Conservation (phyloP, 2,329 filamentous ascomycete species). For the Curvularia hawaiiensis region DNA sequence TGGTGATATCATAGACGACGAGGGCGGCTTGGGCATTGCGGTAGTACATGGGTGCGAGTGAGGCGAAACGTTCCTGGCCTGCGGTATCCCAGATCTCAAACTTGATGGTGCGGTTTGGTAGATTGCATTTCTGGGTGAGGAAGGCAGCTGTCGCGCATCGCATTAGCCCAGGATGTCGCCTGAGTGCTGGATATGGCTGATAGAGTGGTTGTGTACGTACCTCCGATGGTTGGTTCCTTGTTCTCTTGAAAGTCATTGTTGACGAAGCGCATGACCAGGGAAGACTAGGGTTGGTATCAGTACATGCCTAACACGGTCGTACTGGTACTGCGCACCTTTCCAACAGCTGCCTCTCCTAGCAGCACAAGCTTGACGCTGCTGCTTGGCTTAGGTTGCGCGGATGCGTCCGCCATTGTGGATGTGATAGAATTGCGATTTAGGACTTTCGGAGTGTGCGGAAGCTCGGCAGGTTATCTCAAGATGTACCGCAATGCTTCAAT, state of each 20-base stretch:
- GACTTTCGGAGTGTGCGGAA: background rate
- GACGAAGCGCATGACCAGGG: conserved; percentile 95
- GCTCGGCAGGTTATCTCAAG: background rate
- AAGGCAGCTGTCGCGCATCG: conserved; percentile 73
- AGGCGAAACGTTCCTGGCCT: conserved; percentile 96
- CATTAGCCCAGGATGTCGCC: background rate
- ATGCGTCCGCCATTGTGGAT: conserved; percentile 70
- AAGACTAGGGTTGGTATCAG: conserved; percentile 66
- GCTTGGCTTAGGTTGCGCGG: conserved; percentile 83
- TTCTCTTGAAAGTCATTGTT: conserved; percentile 99
- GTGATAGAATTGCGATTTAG: conserved; percentile 11
- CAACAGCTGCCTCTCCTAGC: conserved; percentile 94
- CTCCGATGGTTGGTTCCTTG: conserved; percentile 98
- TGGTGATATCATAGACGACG: conserved; percentile 98
- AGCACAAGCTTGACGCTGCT: conserved; percentile 99
- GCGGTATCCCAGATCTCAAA: conserved; percentile 94
- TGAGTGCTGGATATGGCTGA: background rate
- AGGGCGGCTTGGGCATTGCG: conserved; percentile 97
- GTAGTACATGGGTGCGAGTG: conserved; percentile 98
- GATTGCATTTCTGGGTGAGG: conserved; percentile 97
- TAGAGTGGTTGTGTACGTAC: conserved; percentile 56
- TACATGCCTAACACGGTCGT: background rate
- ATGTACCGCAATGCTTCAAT: background rate
- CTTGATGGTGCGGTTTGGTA: conserved; percentile 79
- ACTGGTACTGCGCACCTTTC: conserved; percentile 72